Evolutionary conservation across 352 stramenopile species (phyloP).

Genomic region (Globisporangium perplexum): DNA sequence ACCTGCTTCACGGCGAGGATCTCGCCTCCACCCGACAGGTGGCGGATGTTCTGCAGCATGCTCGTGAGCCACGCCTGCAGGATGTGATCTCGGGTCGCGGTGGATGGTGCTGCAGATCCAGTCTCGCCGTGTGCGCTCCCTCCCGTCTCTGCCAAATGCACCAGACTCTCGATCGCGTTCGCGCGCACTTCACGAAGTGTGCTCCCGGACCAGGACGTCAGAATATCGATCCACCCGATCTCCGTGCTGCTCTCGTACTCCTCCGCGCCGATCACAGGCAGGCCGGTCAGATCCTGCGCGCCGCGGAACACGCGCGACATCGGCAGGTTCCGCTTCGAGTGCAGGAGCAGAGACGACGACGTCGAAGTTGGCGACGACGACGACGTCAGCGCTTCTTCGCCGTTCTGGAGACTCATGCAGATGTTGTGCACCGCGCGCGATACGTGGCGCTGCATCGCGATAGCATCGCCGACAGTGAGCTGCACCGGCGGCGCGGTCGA

Average conservation of each 20-base stretch:
- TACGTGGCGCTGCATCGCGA: constrained; percentile 25
- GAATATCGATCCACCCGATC: constrained; percentile 78
- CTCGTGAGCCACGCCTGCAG: constrained; percentile 74
- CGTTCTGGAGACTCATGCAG: constrained; percentile 52
- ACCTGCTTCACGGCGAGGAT: constrained; percentile 75
- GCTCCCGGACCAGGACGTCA: constrained; percentile 68
- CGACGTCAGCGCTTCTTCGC: constrained; percentile 34
- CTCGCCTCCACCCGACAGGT: constrained; percentile 48
- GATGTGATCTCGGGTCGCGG: constrained; percentile 38
- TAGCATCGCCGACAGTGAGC: constrained; percentile 1
- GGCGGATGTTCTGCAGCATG: constrained; percentile 67
- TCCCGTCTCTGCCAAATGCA: constrained; percentile 48
- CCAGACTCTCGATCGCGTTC: constrained; percentile 65
- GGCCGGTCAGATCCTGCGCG: constrained; percentile 51
- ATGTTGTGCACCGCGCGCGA: constrained; percentile 46
- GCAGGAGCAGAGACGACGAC: constrained; percentile 31
- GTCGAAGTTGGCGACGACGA: constrained; percentile 36
- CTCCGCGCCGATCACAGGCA: constrained; percentile 64
- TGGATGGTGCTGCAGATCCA: neutral
- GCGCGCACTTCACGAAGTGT: constrained; percentile 40
- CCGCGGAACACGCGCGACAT: constrained; percentile 65
- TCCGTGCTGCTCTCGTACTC: constrained; percentile 73
- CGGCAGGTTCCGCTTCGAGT: constrained; percentile 50
- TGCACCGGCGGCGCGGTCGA: neutral
- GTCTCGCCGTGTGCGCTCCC: neutral